phyloP scores from a whole-genome alignment of 2,329 filamentous ascomycete genomes.

The Alternaria arbusti region DNA sequence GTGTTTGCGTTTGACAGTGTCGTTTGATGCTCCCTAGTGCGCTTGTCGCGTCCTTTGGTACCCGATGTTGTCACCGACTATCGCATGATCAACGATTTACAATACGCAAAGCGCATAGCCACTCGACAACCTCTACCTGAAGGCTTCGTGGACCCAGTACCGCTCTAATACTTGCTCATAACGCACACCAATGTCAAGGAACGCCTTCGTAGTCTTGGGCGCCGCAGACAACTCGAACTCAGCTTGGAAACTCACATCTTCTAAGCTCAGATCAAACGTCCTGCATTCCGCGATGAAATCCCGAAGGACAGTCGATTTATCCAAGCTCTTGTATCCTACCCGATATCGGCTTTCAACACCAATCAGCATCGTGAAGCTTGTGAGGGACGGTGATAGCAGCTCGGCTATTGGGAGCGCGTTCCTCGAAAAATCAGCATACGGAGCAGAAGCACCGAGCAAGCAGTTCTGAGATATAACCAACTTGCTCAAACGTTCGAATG shows the following conservation, averaged over 20 bases:
- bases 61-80: background rate
- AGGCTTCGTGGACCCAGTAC: background rate
- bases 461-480: conserved; percentile 20
- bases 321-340: background rate
- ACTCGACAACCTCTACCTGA: background rate
- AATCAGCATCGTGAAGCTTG: conserved; percentile 14
- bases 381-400: conserved; percentile 16
- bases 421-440: conserved; percentile 1
- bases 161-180: background rate
- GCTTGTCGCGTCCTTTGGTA: background rate
- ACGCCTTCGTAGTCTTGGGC: background rate
- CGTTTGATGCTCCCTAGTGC: background rate
- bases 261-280: background rate
- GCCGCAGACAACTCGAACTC: too few relatives aligned
- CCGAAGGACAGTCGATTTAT: conserved; percentile 4
- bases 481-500: conserved; percentile 10
- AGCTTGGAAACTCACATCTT: background rate
- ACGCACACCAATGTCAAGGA: conserved; percentile 2
- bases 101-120: too few relatives aligned
- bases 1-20: background rate
- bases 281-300: conserved; percentile 11
- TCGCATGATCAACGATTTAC: background rate
- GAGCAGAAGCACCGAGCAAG: conserved; percentile 3
- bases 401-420: conserved; percentile 4
- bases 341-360: background rate